Conservation (phyloP, 2,329 filamentous ascomycete species). For the Fusarium heterosporum region DNA sequence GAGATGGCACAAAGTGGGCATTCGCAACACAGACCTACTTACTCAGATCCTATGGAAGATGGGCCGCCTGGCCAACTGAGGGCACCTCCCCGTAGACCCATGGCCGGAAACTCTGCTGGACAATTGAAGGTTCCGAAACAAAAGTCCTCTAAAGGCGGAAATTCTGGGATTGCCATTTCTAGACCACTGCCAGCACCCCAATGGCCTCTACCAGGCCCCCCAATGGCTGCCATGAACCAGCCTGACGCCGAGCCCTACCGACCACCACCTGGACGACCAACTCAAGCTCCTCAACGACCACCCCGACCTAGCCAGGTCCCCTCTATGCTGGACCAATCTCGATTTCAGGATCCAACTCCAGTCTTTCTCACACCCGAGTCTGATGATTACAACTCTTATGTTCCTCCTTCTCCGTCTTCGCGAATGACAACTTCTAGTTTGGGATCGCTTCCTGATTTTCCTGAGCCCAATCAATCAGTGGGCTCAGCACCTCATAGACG, state of each 20-base stretch:
- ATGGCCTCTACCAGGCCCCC: slow-evolving; percentile 63
- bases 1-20: slow-evolving; percentile 62
- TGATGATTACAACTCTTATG: slow-evolving; percentile 55
- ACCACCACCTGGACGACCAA: slow-evolving; percentile 62
- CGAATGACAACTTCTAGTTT: slow-evolving; percentile 65
- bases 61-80: slow-evolving; percentile 42
- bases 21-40: slow-evolving; percentile 41
- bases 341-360: slow-evolving; percentile 66
- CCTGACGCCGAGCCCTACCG: slow-evolving; percentile 59
- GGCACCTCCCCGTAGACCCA: slow-evolving; percentile 47
- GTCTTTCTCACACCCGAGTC: slow-evolving; percentile 55
- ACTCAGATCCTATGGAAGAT: slow-evolving; percentile 47
- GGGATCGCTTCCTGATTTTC: slow-evolving; percentile 71
- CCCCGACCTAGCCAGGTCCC: slow-evolving; percentile 70
- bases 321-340: slow-evolving; percentile 68
- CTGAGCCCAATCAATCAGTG: slow-evolving; percentile 54
- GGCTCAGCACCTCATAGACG: slow-evolving; percentile 54
- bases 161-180: slow-evolving; percentile 60
- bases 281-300: slow-evolving; percentile 66
- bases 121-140: slow-evolving; percentile 36
- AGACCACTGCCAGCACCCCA: slow-evolving; percentile 65
- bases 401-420: slow-evolving; percentile 61
- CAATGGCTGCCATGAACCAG: slow-evolving; percentile 50
- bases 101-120: slow-evolving; percentile 33
- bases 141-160: slow-evolving; percentile 35